A percentile compares a stretch with the other conserved stretches of the same genome.
Evolutionary conservation across 352 stramenopile genomes (phyloP).

Genomic region (Pythium oligandrum): DNA sequence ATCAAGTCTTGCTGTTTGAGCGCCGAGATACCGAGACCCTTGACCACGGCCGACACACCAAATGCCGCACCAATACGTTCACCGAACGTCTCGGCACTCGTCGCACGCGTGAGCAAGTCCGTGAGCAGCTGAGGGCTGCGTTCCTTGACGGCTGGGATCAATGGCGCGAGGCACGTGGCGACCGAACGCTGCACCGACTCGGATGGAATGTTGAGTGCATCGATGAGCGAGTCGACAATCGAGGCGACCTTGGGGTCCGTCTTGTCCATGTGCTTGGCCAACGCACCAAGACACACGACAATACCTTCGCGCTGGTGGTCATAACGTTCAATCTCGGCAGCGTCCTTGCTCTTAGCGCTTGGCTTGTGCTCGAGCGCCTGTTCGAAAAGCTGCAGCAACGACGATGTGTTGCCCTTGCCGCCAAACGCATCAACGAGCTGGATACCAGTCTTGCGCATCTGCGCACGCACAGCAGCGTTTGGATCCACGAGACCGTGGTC

Average conservation of each 20-base stretch:
- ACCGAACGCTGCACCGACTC: conserved; percentile 92
- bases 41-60: conserved; percentile 97
- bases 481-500: conserved; percentile 69
- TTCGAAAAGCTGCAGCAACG: conserved; percentile 73
- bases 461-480: conserved; percentile 62
- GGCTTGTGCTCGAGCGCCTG: conserved; percentile 64
- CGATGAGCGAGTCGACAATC: conserved; percentile 85
- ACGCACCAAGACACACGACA: conserved; percentile 85
- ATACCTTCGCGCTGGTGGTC: conserved; percentile 89
- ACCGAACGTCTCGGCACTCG: conserved; percentile 76
- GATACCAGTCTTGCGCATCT: conserved; percentile 85
- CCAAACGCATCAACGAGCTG: conserved; percentile 71
- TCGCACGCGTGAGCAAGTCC: conserved; percentile 66
- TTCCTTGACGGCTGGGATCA: conserved; percentile 82
- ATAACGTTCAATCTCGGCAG: conserved; percentile 44
- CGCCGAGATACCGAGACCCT: conserved; percentile 97
- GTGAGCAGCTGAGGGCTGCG: conserved; percentile 74
- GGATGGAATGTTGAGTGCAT: conserved; percentile 88
- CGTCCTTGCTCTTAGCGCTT: conserved; percentile 31
- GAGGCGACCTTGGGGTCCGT: conserved; percentile 84
- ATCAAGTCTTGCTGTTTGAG: conserved; percentile 99
- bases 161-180: conserved; percentile 83
- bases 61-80: conserved; percentile 93
- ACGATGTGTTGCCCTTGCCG: conserved; percentile 53
- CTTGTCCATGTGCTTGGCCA: conserved; percentile 89